phyloP scores from a whole-genome alignment of 192 early-diverging fungal genomes.

The Backusella morwellensis region DNA sequence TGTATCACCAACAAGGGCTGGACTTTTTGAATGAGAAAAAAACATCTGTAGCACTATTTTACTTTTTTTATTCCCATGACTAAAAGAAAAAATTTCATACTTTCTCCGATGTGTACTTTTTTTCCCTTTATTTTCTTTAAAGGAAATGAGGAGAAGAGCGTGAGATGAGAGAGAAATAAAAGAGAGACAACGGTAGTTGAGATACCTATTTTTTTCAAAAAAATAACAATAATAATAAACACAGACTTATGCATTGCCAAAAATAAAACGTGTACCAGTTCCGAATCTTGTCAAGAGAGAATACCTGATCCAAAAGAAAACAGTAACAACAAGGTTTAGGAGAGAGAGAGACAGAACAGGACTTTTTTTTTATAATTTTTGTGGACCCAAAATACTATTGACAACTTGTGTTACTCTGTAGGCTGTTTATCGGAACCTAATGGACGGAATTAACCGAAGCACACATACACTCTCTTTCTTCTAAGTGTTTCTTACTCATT shows the following conservation, averaged over 20 bases:
- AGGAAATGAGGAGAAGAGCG: not conserved
- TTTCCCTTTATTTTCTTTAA: not conserved
- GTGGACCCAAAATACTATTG: not conserved
- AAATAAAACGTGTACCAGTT: not conserved
- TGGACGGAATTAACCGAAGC: not conserved
- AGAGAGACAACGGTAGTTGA: not conserved
- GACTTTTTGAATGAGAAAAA: not conserved
- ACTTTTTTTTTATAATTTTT: not conserved
- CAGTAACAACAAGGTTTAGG: not conserved
- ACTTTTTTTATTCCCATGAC: not conserved
- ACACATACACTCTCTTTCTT: not conserved
- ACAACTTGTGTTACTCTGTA: not conserved
- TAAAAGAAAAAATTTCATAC: not conserved
- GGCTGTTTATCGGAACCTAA: not conserved
- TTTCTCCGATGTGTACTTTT: not conserved
- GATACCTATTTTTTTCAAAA: not conserved
- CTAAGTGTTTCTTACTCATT: not conserved
- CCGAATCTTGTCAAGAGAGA: not conserved
- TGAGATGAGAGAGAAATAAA: not conserved
- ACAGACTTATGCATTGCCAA: not conserved
- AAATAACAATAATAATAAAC: not conserved
- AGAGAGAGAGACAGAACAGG: not conserved
- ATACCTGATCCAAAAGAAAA: not conserved
- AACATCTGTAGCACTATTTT: not conserved
- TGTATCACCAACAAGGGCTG: not conserved